Percentiles rank a stretch among this genome's conserved stretches.
Conservation (phyloP, 106 monocot genomes). For the Narthecium ossifragum region DNA sequence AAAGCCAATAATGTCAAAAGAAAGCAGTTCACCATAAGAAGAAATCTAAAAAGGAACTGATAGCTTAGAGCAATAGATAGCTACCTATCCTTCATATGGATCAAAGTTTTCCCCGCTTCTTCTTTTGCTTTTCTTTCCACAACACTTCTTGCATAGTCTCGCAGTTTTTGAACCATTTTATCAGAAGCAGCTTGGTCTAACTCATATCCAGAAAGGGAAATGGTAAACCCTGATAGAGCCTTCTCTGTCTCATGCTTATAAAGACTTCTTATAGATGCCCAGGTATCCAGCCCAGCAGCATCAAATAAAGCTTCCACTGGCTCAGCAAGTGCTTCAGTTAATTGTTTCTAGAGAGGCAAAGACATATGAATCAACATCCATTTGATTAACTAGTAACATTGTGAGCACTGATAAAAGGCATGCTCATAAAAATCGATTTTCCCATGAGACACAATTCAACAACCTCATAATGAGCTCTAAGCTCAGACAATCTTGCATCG, state of each 20-base stretch:
- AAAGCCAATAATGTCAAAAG: neutral
- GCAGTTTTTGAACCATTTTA: constrained; percentile 32
- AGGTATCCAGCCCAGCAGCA: constrained; percentile 43
- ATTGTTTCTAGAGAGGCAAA: constrained; percentile 28
- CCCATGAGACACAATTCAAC: neutral
- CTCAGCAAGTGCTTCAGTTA: constrained; percentile 47
- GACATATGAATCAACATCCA: no score
- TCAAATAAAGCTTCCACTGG: constrained; percentile 62
- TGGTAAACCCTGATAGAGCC: constrained; percentile 29
- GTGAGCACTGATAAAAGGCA: no score
- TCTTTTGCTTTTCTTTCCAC: constrained; percentile 64
- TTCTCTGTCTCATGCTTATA: constrained; percentile 46
- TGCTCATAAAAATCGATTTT: no score
- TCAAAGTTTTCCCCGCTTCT: constrained; percentile 60
- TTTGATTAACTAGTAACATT: no score
- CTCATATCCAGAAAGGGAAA: constrained; percentile 51
- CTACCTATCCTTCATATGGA: constrained; percentile 85
- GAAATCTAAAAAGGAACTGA: constrained; percentile 7
- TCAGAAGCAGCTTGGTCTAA: constrained; percentile 41
- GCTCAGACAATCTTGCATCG: constrained; percentile 37
- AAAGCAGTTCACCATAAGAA: neutral
- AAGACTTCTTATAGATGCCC: constrained; percentile 61
- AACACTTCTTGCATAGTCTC: constrained; percentile 44
- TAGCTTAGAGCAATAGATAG: neutral
- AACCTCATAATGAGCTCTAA: constrained; percentile 51